These are phyloP conservation scores for Artemisia annua DNA, from an alignment of 129 eudicot genomes.

Conservation along the genomic window DNA sequence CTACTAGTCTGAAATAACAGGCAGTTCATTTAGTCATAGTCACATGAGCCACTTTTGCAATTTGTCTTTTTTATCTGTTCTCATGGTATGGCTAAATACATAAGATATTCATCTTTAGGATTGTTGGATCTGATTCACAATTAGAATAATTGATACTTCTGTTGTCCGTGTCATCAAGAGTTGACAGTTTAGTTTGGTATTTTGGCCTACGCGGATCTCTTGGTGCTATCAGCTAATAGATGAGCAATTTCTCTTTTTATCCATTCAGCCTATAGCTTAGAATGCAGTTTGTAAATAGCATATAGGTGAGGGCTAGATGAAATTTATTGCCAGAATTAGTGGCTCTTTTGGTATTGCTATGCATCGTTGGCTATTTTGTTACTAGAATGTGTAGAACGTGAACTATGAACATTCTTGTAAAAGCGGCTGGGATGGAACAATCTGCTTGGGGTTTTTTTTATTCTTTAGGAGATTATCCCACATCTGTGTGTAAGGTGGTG, in stretches of 20 bases:
- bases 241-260: not conserved
- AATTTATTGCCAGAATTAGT: not conserved
- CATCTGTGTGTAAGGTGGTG: no score
- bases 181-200: not conserved
- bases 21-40: not conserved
- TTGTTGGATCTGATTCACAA: not conserved
- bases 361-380: no score
- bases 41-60: not conserved
- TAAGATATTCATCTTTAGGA: not conserved
- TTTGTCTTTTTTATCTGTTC: not conserved
- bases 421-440: no score
- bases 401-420: no score
- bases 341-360: not conserved
- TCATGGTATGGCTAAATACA: conserved; percentile 1
- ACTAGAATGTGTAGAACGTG: no score
- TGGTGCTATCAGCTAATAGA: not conserved
- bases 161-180: no score
- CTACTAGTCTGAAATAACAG: not conserved
- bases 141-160: not conserved
- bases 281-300: not conserved
- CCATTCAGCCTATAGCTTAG: not conserved
- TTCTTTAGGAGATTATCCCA: no score
- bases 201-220: not conserved
- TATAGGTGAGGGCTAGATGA: not conserved
- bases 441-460: no score